phyloP scores from a whole-genome alignment of 1,284 basidiomycete genomes.

The Puccinia triticina region DNA sequence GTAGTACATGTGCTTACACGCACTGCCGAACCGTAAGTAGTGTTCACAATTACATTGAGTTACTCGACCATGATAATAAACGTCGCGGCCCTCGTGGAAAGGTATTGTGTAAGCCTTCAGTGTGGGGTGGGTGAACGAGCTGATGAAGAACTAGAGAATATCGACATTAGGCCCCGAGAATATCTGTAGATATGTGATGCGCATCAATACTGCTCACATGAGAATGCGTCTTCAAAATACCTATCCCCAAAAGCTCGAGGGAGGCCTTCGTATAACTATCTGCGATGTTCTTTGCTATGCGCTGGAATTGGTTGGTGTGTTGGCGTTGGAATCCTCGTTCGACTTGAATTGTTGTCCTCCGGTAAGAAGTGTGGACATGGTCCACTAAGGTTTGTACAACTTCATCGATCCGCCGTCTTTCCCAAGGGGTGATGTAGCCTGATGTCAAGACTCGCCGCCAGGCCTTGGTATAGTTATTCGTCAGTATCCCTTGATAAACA shows the following conservation, averaged over 20 bases:
- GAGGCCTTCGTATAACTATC: too few relatives aligned
- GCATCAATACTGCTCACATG: too few relatives aligned
- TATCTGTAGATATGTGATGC: too few relatives aligned
- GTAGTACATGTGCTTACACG: constrained; percentile 1
- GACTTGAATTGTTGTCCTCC: neutral
- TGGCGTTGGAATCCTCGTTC: neutral
- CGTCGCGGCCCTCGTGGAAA: neutral
- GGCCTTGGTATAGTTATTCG: constrained; percentile 11
- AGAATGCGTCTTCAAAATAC: too few relatives aligned
- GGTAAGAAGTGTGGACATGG: neutral
- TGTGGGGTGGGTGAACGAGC: neutral
- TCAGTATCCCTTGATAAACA: neutral
- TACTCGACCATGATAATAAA: neutral
- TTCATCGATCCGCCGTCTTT: neutral
- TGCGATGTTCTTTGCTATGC: neutral
- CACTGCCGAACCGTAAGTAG: neutral
- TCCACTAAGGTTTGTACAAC: neutral
- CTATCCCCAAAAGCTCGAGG: too few relatives aligned
- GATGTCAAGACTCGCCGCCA: neutral
- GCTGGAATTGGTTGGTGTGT: neutral
- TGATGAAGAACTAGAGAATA: neutral
- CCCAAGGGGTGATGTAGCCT: neutral
- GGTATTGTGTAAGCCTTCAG: neutral
- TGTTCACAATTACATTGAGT: neutral
- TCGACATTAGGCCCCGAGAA: too few relatives aligned